Conservation (phyloP, 2,329 filamentous ascomycete genomes). For the Aspergillus novofumigatus region DNA sequence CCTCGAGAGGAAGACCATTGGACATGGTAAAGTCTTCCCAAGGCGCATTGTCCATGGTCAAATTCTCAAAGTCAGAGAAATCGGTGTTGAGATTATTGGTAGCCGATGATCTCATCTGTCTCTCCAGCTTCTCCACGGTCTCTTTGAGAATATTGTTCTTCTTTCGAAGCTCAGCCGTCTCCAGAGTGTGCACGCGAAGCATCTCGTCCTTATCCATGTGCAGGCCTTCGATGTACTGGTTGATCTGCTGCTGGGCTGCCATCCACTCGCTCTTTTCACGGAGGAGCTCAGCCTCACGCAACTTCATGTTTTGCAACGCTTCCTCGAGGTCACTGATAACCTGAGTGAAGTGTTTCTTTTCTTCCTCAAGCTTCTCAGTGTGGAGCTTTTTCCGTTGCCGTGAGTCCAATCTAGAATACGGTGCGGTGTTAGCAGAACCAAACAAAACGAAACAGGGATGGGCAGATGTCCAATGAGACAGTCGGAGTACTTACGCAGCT, state of each 20-base stretch:
- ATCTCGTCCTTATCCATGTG: slow-evolving; percentile 88
- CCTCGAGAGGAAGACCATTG: slow-evolving; percentile 52
- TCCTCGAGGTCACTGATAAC: slow-evolving; percentile 76
- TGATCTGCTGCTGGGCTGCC: slow-evolving; percentile 68
- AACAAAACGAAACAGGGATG: slow-evolving; percentile 16
- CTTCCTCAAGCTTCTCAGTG: slow-evolving; percentile 91
- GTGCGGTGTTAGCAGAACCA: slow-evolving; percentile 6
- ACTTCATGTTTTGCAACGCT: slow-evolving; percentile 63
- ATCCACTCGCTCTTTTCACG: slow-evolving; percentile 61
- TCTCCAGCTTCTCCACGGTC: slow-evolving; percentile 49
- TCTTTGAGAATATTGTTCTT: slow-evolving; percentile 80
- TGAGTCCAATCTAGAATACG: slow-evolving; percentile 70
- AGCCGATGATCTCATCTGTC: slow-evolving; percentile 40
- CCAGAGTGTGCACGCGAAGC: slow-evolving; percentile 80
- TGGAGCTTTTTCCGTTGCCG: slow-evolving; percentile 97
- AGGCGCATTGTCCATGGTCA: slow-evolving; percentile 69
- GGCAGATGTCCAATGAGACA: background rate
- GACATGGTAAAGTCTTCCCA: slow-evolving; percentile 83
- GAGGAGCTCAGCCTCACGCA: slow-evolving; percentile 51
- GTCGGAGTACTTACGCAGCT: slow-evolving; percentile 71
- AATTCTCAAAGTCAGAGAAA: slow-evolving; percentile 77
- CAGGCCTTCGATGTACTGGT: slow-evolving; percentile 70
- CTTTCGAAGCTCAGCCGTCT: slow-evolving; percentile 87
- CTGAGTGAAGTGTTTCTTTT: slow-evolving; percentile 86
- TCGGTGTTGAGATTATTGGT: slow-evolving; percentile 58